Evolutionary conservation across 2,329 filamentous ascomycete species (phyloP), one percentile per base, ranked within the genome.

Genomic region (Pseudogymnoascus sp.): DNA sequence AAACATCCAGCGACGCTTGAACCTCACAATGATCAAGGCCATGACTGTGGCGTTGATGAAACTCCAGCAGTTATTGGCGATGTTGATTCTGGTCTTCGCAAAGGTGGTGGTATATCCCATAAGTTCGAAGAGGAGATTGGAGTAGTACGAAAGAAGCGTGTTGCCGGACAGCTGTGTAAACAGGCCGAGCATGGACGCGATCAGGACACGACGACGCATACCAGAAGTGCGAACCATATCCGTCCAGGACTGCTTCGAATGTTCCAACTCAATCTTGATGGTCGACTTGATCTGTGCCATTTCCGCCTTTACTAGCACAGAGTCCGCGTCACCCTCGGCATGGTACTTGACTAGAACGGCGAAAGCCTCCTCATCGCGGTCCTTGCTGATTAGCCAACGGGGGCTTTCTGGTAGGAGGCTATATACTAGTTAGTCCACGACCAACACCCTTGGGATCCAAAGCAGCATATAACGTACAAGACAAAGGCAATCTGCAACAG

Each of bases 211-310:
- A 27, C 74, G 72, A 35, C 79, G 76, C 72, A 81, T 82, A 13
- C 79, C 82, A 1, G 76, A 63, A 0, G 80, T 81, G 55, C 72
- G 73, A 25, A 84, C 64, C 70, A 84, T 74, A 64, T 83, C 80
- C 63, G 72, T 64, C 82, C 83, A 86, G 5, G 78, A 79, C 63
- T 75, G 73, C 63, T 79, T 80, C 1, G 81, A 79, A 52, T 77
- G 72, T 64, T 86, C 80, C 61, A 80, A 72, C 68, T 86, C 82
- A 0, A 82, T 67, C 31, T 77, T 76, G 67, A 86, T 80, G 0
- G 83, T 82, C 3, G 79, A 77, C 59, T 80, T 75, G 65, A 87
- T 87, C 69, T 87, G 82, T 0, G 78, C 78, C 67, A 86, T 81
- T 68, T 87, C 85, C 7, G 81, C 82, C 60, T 78, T 76, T 27